A percentile compares a stretch with the other conserved stretches of the same genome.
Conservation (phyloP, 1,139 yeast species). For the Meyerozyma elateridarum region DNA sequence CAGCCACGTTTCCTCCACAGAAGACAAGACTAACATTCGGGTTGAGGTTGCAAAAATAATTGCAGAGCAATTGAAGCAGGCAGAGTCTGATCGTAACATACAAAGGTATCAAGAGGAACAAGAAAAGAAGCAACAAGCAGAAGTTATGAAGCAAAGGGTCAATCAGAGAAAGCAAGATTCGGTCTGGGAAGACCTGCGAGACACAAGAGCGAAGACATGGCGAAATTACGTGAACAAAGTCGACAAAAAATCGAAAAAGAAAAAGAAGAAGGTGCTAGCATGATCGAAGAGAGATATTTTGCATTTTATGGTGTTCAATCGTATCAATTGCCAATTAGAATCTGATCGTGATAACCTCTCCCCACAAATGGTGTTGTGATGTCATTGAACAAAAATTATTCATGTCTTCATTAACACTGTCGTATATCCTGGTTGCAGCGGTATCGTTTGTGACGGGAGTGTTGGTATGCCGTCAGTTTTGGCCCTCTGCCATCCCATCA, state of each 20-base stretch:
- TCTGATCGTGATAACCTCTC: too few species aligned
- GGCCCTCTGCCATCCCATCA: neutral
- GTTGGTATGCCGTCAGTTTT: neutral
- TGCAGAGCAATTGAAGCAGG: neutral
- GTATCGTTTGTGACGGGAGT: constrained; percentile 3
- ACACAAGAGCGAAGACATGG: constrained; percentile 4
- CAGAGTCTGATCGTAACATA: neutral
- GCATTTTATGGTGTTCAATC: too few species aligned
- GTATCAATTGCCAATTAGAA: too few species aligned
- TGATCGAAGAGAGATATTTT: too few species aligned
- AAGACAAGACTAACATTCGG: neutral
- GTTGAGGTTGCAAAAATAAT: constrained; percentile 1
- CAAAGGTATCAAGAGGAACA: constrained; percentile 3
- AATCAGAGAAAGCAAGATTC: constrained; percentile 2
- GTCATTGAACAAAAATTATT: constrained; percentile 1
- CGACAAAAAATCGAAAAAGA: constrained; percentile 5
- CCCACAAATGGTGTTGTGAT: constrained; percentile 4
- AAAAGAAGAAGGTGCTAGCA: constrained; percentile 4
- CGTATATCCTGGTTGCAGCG: constrained; percentile 2
- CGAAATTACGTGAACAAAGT: constrained; percentile 4
- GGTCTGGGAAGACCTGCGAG: constrained; percentile 6
- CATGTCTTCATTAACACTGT: neutral
- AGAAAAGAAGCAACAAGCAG: neutral
- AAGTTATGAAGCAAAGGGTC: neutral
- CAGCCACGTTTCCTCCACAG: constrained; percentile 1